These are phyloP conservation scores for Xylaria sp. DNA, from an alignment of 2,329 filamentous ascomycete species.

Conservation along the genomic window DNA sequence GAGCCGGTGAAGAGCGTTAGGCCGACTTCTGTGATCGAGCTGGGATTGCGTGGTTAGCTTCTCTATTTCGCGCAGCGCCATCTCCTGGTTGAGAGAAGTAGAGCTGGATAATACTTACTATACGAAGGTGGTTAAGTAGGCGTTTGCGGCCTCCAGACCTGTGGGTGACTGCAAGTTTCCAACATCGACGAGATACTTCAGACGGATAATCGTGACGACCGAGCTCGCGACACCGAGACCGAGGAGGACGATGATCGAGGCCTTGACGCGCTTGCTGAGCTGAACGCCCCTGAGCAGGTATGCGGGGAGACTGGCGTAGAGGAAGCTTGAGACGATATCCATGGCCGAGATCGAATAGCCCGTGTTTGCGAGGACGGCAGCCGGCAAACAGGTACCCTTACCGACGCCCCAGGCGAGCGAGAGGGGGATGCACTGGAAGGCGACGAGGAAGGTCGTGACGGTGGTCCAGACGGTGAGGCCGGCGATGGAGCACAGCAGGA, in stretches of 20 bases:
- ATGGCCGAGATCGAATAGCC: slow-evolving; percentile 22
- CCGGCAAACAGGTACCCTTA: slow-evolving; percentile 16
- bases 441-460: slow-evolving; percentile 18
- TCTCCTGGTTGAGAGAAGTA: not conserved
- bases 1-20: slow-evolving; percentile 20
- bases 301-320: slow-evolving; percentile 17
- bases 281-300: slow-evolving; percentile 18
- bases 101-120: slow-evolving; percentile 16
- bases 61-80: not conserved
- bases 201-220: slow-evolving; percentile 19
- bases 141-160: slow-evolving; percentile 20
- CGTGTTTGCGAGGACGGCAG: slow-evolving; percentile 18
- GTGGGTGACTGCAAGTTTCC: slow-evolving; percentile 14
- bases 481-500: slow-evolving; percentile 16
- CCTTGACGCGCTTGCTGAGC: slow-evolving; percentile 16
- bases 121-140: slow-evolving; percentile 21
- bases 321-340: slow-evolving; percentile 20
- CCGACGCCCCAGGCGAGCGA: slow-evolving; percentile 20
- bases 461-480: slow-evolving; percentile 18
- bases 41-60: slow-evolving; percentile 11
- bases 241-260: slow-evolving; percentile 18
- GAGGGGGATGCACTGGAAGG: slow-evolving; percentile 17
- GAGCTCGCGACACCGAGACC: slow-evolving; percentile 21
- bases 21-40: slow-evolving; percentile 20
- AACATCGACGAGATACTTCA: slow-evolving; percentile 21